Conservation (phyloP, 192 early-diverging fungal species). For the Podila horticola region DNA sequence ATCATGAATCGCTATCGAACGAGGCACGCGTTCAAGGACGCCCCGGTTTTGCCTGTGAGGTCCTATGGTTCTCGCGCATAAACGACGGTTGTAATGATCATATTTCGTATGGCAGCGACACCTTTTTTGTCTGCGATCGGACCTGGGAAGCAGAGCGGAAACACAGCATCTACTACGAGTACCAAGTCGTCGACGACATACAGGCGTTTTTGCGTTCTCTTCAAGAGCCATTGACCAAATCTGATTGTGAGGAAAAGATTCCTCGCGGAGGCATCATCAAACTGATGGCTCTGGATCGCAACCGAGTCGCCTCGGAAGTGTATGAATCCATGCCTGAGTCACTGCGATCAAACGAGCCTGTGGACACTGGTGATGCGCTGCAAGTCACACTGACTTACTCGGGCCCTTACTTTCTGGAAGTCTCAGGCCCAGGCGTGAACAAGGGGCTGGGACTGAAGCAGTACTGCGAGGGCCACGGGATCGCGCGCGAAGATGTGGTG, state of each 20-base stretch:
- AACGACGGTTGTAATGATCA: too few species aligned
- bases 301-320: conserved; percentile 17
- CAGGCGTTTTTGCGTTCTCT: conserved; percentile 17
- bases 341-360: background rate
- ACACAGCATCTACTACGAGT: conserved; percentile 39
- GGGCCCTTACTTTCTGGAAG: conserved; percentile 55
- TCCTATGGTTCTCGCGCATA: background rate
- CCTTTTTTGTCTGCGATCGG: conserved; percentile 31
- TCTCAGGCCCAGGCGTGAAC: conserved; percentile 58
- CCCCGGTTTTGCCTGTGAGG: background rate
- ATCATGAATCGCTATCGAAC: background rate
- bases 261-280: conserved; percentile 34
- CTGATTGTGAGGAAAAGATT: background rate
- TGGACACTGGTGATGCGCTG: background rate
- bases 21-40: too few species aligned
- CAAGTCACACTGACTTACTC: conserved; percentile 26
- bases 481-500: conserved; percentile 38
- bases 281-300: conserved; percentile 37
- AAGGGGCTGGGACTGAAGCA: conserved; percentile 53
- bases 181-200: conserved; percentile 21
- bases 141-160: conserved; percentile 36
- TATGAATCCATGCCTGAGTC: conserved; percentile 24
- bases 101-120: background rate
- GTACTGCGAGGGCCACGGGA: conserved; percentile 33
- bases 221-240: background rate